Evolutionary conservation across 2,329 filamentous ascomycete species (phyloP).

Genomic region (Stagonosporopsis chrysanthemi): DNA sequence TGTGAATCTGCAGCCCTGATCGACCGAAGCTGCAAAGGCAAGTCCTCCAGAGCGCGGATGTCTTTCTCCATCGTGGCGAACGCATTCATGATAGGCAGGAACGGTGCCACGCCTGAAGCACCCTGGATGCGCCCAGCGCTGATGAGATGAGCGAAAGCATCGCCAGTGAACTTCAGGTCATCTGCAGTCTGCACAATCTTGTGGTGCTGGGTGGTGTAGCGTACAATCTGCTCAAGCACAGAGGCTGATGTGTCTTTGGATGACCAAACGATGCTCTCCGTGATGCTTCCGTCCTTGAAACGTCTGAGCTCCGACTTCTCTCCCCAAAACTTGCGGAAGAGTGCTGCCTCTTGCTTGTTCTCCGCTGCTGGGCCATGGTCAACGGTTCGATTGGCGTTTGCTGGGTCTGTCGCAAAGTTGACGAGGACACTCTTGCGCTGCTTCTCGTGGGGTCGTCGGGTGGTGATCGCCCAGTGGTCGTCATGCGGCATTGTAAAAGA

Average conservation of each 20-base stretch:
- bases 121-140: constrained; percentile 44
- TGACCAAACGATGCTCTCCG: constrained; percentile 89
- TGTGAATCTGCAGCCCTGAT: constrained; percentile 75
- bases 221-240: constrained; percentile 80
- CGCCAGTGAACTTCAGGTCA: constrained; percentile 54
- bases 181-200: constrained; percentile 66
- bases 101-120: constrained; percentile 60
- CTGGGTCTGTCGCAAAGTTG: constrained; percentile 75
- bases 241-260: constrained; percentile 65
- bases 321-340: constrained; percentile 93
- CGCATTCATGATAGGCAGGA: constrained; percentile 72
- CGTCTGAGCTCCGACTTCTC: constrained; percentile 90
- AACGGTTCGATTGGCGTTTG: constrained; percentile 75
- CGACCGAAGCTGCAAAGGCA: constrained; percentile 87
- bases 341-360: constrained; percentile 79
- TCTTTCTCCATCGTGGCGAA: constrained; percentile 79
- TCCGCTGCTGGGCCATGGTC: constrained; percentile 90
- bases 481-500: constrained; percentile 42
- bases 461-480: constrained; percentile 48
- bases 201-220: constrained; percentile 74
- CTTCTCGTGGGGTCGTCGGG: constrained; percentile 31
- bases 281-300: constrained; percentile 93
- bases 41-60: constrained; percentile 77
- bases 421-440: constrained; percentile 61
- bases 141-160: constrained; percentile 57